Evolutionary conservation across 805 yeast species (phyloP).

Genomic region (Ogataea ganodermae): DNA sequence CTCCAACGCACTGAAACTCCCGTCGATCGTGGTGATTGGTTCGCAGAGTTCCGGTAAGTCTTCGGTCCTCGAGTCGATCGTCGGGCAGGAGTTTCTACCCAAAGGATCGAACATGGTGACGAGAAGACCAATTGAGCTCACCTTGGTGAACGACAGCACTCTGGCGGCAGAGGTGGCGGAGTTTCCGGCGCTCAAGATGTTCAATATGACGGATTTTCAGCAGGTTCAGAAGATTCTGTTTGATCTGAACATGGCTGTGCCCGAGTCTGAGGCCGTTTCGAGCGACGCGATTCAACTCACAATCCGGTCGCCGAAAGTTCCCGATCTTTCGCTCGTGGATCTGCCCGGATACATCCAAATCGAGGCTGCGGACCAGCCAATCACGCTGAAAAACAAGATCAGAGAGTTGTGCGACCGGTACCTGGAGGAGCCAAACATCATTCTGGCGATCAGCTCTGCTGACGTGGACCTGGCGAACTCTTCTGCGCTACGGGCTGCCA

Average conservation of each 20-base stretch:
- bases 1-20: constrained; percentile 75
- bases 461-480: constrained; percentile 98
- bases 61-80: constrained; percentile 92
- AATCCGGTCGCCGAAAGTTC: constrained; percentile 84
- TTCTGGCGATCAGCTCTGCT: constrained; percentile 94
- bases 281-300: constrained; percentile 93
- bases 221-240: constrained; percentile 85
- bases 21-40: constrained; percentile 95
- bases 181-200: constrained; percentile 85
- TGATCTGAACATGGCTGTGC: constrained; percentile 92
- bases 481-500: constrained; percentile 88
- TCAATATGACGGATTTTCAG: constrained; percentile 79
- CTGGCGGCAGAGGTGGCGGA: constrained; percentile 84
- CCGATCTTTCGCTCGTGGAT: constrained; percentile 92
- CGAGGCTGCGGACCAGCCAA: constrained; percentile 95
- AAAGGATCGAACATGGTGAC: constrained; percentile 99
- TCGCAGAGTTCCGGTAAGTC: constrained; percentile 98
- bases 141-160: constrained; percentile 83
- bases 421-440: constrained; percentile 88
- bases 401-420: constrained; percentile 80
- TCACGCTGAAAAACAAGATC: constrained; percentile 75
- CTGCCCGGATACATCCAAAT: constrained; percentile 97
- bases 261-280: constrained; percentile 80
- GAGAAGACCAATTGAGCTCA: constrained; percentile 93
- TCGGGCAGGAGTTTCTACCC: constrained; percentile 97